phyloP scores from a whole-genome alignment of 2,329 filamentous ascomycete species.

The Fusarium armeniacum region DNA sequence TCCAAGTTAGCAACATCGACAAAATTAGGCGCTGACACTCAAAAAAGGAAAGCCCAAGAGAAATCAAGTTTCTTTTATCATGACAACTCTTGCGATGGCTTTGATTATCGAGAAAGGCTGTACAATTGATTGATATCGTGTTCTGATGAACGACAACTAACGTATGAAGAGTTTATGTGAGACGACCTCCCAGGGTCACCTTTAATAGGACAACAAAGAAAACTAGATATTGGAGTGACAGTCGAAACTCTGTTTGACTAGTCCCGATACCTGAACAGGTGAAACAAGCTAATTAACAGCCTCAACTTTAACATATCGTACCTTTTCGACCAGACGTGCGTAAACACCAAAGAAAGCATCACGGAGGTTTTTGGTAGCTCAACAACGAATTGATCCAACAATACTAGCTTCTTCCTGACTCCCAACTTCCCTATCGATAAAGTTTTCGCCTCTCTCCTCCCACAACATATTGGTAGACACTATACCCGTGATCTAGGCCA shows the following conservation, averaged over 20 bases:
- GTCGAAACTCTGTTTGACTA: constrained; percentile 1
- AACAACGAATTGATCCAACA: constrained; percentile 22
- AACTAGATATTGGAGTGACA: constrained; percentile 5
- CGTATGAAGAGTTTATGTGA: background rate
- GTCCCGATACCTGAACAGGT: background rate
- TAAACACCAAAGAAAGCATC: constrained; percentile 27
- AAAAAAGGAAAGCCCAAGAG: constrained; percentile 13
- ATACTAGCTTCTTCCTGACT: constrained; percentile 8
- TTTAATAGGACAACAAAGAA: constrained; percentile 18
- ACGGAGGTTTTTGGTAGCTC: constrained; percentile 7
- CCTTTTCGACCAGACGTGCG: background rate
- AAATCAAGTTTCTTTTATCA: background rate
- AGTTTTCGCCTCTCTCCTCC: constrained; percentile 22
- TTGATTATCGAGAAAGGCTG: background rate
- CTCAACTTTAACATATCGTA: background rate
- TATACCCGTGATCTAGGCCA: constrained; percentile 24
- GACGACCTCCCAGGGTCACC: background rate
- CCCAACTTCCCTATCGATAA: constrained; percentile 28
- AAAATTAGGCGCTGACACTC: constrained; percentile 28
- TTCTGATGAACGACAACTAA: background rate
- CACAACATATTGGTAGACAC: constrained; percentile 29
- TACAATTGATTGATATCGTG: background rate
- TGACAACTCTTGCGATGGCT: background rate
- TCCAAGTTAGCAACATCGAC: constrained; percentile 26
- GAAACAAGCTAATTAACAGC: background rate